Base-by-base conservation (phyloP, 495 filamentous ascomycete species). In the Geoglossum glabrum region DNA sequence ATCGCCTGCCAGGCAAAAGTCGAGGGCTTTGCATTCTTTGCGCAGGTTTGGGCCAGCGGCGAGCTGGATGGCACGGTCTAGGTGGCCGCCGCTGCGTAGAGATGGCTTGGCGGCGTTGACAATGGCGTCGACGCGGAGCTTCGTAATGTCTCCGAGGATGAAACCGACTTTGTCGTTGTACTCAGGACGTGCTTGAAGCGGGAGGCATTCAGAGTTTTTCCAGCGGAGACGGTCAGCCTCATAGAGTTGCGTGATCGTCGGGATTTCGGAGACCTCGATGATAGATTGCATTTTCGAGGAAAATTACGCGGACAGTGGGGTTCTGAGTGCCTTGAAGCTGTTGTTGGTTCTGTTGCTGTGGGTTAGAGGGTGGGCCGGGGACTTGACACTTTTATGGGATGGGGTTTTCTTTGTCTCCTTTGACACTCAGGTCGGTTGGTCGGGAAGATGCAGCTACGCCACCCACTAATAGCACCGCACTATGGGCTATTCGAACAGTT, bases 91-190 rank as follows among this genome's bases (percentile, higher is more conserved):
- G 52, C 87, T 85, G 2, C 85, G 73, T 0, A 98, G 76, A 8
- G 76, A 81, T 19, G 70, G 68, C 66, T 96, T 96, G 23, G 92
- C 90, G 10, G 92, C 90, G 68, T 97, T 96, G 64, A 96, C 90
- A 63, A 96, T 95, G 59, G 81, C 82, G 62, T 86, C 87, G 33
- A 89, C 79, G 46, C 74, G 67, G 17, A 98, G 78, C 13, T 72
- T 82, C 15, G 90, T 95, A 69, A 98, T 95, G 67, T 95, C 90
- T 51, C 77, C 74, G 56, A 79, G 79, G 61, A 92, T 74, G 31
- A 86, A 67, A 26, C 76, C 76, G 61, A 98, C 73, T 54, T 76
- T 82, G 64, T 82, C 71, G 68, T 98, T 98, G 66, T 86, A 69
- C 31, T 34, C 31, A n/a, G n/a, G n/a, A n/a, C n/a, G n/a, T n/a